These are phyloP conservation scores for Backusella tarrabulga DNA, from an alignment of 192 early-diverging fungal genomes.

Conservation along the genomic window DNA sequence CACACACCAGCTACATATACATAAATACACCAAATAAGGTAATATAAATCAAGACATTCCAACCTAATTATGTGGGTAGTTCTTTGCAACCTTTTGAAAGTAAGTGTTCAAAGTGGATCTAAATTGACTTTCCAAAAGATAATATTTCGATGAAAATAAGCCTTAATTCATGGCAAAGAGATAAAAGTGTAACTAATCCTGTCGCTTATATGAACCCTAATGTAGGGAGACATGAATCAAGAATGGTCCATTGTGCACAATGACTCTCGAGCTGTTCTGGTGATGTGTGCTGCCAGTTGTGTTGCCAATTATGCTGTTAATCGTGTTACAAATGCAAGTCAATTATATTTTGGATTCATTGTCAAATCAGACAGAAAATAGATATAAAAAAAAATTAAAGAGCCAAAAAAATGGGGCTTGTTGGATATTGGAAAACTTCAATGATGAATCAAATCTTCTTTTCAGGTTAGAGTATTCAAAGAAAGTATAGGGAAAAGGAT, in stretches of 20 bases:
- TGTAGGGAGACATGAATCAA: not conserved
- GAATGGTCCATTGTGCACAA: not conserved
- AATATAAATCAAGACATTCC: not conserved
- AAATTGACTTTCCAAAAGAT: not conserved
- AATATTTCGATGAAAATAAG: not conserved
- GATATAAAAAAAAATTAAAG: not conserved
- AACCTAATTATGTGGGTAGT: not conserved
- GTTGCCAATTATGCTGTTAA: too few species aligned
- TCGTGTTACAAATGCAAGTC: too few species aligned
- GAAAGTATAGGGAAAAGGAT: not conserved
- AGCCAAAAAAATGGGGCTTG: too few species aligned
- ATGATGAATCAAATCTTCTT: not conserved
- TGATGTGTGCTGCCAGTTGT: too few species aligned
- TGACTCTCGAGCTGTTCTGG: too few species aligned
- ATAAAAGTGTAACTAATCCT: not conserved
- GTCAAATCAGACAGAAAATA: not conserved
- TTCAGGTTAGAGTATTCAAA: not conserved
- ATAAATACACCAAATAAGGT: not conserved
- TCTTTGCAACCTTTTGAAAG: not conserved
- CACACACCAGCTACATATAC: not conserved
- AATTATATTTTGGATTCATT: too few species aligned
- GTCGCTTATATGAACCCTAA: not conserved
- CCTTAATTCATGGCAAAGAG: not conserved
- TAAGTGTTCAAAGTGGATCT: not conserved
- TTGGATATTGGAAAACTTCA: not conserved